A percentile compares a stretch with the other conserved stretches of the same genome.
These are phyloP conservation scores for Lasiodiplodia sp. DNA, from an alignment of 2,329 filamentous ascomycete species.

Conservation along the genomic window DNA sequence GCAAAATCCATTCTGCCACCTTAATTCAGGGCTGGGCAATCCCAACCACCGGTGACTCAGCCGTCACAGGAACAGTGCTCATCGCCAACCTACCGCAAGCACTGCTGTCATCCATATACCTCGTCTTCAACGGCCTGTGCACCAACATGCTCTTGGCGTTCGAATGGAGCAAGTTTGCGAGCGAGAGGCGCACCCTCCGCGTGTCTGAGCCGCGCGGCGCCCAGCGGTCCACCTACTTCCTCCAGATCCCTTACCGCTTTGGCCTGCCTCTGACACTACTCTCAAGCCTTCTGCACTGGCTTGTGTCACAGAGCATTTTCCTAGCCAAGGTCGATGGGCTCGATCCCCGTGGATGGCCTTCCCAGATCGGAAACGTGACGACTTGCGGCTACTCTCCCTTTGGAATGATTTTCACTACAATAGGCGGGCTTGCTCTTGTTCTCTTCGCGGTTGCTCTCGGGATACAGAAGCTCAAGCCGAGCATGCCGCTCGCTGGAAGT, in stretches of 20 bases:
- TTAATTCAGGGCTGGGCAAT: background rate
- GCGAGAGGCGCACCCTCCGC: background rate
- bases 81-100: constrained; percentile 33
- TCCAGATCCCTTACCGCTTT: constrained; percentile 49
- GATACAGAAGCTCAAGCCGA: background rate
- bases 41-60: background rate
- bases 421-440: background rate
- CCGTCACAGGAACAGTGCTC: background rate
- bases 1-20: background rate
- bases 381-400: background rate
- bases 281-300: constrained; percentile 50
- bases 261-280: constrained; percentile 45
- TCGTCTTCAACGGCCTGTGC: constrained; percentile 55
- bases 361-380: too few relatives aligned
- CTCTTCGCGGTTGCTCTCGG: background rate
- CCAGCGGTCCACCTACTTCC: constrained; percentile 43
- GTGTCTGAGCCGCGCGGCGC: background rate
- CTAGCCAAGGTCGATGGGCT: constrained; percentile 36
- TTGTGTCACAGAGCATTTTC: constrained; percentile 54
- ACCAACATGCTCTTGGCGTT: constrained; percentile 56
- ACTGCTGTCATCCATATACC: constrained; percentile 55
- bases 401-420: background rate
- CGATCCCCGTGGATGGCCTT: background rate
- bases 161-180: constrained; percentile 51
- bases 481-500: background rate